phyloP scores from a whole-genome alignment of 148 eudicot genomes.

The Dianthus caryophyllus region DNA sequence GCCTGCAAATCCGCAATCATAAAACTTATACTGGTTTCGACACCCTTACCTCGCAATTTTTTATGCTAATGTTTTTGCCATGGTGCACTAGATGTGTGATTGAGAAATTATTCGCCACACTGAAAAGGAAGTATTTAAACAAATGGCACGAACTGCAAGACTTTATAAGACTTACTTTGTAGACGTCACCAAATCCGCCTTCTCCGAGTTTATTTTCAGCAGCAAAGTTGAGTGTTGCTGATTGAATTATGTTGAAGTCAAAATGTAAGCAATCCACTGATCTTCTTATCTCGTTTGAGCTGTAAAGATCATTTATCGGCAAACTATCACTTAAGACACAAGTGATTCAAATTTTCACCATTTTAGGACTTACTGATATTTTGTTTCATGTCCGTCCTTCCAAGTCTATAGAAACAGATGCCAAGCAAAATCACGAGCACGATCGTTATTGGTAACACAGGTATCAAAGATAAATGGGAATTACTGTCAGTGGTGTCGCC shows the following conservation, averaged over 20 bases:
- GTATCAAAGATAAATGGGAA: neutral
- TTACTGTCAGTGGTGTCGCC: conserved; percentile 1
- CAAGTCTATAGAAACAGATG: neutral
- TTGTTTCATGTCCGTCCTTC: conserved; percentile 2
- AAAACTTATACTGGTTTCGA: no score
- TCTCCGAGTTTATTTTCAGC: conserved; percentile 2
- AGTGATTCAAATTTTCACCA: no score
- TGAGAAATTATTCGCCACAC: no score
- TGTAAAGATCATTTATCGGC: neutral
- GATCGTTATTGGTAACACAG: conserved; percentile 1
- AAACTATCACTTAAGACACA: neutral
- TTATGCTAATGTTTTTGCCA: no score
- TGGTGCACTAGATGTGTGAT: no score
- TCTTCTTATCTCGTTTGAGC: neutral
- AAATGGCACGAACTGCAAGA: no score
- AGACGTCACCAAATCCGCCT: conserved; percentile 6
- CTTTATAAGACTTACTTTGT: neutral
- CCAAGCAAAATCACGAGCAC: neutral
- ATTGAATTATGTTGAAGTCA: neutral
- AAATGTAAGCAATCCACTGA: neutral
- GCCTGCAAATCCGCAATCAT: no score
- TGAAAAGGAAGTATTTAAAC: no score
- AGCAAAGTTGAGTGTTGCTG: neutral
- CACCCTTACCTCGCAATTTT: no score
- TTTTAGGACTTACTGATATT: neutral